phyloP scores from a whole-genome alignment of 768 basidiomycete genomes.

The Agaricus subrufescens region DNA sequence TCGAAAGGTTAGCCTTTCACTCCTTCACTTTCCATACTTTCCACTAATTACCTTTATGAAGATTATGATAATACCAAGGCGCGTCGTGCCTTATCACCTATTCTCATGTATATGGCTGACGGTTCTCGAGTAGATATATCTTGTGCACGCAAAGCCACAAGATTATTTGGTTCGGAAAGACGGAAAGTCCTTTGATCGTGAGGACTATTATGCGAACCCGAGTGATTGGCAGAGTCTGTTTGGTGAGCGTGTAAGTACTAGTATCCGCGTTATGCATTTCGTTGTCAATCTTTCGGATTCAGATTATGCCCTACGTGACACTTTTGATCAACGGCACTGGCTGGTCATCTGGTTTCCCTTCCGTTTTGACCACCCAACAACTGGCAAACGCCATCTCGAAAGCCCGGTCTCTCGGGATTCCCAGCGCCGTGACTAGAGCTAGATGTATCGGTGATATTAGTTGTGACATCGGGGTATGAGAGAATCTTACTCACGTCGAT shows the following conservation, averaged over 20 bases:
- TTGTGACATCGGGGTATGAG: constrained; percentile 73
- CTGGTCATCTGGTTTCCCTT: constrained; percentile 76
- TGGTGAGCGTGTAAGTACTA: constrained; percentile 47
- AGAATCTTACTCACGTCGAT: background rate
- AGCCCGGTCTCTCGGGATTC: constrained; percentile 40
- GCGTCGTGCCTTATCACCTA: background rate
- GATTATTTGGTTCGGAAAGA: constrained; percentile 67
- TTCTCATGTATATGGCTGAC: background rate
- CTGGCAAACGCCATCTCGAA: constrained; percentile 44
- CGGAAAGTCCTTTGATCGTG: constrained; percentile 53
- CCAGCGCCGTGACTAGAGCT: constrained; percentile 41
- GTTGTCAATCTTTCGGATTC: background rate
- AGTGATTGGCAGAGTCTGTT: constrained; percentile 64
- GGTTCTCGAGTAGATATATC: constrained; percentile 51
- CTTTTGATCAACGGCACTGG: constrained; percentile 85
- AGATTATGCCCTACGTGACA: constrained; percentile 76
- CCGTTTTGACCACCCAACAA: constrained; percentile 69
- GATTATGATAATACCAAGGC: constrained; percentile 60
- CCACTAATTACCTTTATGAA: constrained; percentile 17
- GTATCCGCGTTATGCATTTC: background rate
- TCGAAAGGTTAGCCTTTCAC: constrained; percentile 37
- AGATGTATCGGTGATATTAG: constrained; percentile 82
- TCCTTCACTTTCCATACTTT: background rate
- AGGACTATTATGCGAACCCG: constrained; percentile 73
- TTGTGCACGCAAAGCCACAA: constrained; percentile 63